These are phyloP conservation scores for Solanum chmielewskii DNA, from an alignment of 257 asterid genomes.

Conservation along the genomic window DNA sequence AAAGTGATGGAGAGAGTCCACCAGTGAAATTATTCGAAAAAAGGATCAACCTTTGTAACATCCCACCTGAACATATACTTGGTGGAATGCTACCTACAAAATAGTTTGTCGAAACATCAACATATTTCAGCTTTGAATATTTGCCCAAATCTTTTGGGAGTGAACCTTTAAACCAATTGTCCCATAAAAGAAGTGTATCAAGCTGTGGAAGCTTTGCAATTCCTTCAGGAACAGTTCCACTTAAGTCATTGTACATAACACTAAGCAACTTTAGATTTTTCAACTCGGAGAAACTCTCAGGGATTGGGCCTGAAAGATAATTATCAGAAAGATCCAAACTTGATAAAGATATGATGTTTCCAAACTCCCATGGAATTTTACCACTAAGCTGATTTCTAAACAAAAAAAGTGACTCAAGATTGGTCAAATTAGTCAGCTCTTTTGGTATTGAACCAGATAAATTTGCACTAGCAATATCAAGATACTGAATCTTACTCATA, in stretches of 20 bases:
- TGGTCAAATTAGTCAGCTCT: conserved; percentile 57
- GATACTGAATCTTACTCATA: conserved; percentile 62
- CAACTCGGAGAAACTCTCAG: conserved; percentile 69
- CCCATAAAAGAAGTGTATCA: conserved; percentile 81
- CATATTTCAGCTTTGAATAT: conserved; percentile 44
- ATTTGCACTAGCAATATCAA: conserved; percentile 86
- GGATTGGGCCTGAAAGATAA: conserved; percentile 62
- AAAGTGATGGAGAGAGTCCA: conserved; percentile 58
- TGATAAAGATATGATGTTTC: conserved; percentile 41
- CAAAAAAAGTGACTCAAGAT: conserved; percentile 72
- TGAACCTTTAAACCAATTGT: conserved; percentile 69
- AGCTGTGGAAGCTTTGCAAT: conserved; percentile 69
- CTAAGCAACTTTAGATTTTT: conserved; percentile 63
- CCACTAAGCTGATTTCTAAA: conserved; percentile 67
- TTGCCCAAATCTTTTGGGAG: conserved; percentile 66
- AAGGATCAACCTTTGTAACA: conserved; percentile 50
- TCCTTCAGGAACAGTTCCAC: conserved; percentile 71
- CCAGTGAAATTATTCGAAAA: conserved; percentile 81
- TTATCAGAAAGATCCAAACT: conserved; percentile 99
- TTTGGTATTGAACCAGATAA: conserved; percentile 71
- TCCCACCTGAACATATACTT: conserved; percentile 54
- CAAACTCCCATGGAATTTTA: conserved; percentile 49
- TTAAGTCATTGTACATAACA: conserved; percentile 75
- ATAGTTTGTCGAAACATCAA: conserved; percentile 81
- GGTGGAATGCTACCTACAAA: conserved; percentile 61